Evolutionary conservation across 495 filamentous ascomycete genomes (phyloP).

Genomic region (Immersiella caudata): DNA sequence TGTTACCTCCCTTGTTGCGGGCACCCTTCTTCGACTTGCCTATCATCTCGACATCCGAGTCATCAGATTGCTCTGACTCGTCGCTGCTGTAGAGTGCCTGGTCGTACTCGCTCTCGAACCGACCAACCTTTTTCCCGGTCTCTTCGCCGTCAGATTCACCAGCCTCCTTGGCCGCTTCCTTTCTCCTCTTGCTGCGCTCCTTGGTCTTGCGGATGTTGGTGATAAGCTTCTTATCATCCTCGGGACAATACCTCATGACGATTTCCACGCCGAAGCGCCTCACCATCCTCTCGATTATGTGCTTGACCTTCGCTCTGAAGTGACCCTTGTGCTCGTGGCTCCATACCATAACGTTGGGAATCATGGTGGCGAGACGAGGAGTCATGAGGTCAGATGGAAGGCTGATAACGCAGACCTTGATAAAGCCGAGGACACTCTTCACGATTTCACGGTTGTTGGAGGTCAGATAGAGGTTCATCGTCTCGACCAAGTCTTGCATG

Average conservation of each 20-base stretch:
- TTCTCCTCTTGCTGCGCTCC: conserved; percentile 83
- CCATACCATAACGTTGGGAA: conserved; percentile 93
- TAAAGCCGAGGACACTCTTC: conserved; percentile 86
- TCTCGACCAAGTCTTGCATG: conserved; percentile 79
- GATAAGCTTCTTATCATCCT: conserved; percentile 86
- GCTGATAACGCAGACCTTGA: conserved; percentile 91
- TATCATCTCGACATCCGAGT: conserved; percentile 63
- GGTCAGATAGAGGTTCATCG: conserved; percentile 91
- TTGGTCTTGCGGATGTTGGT: conserved; percentile 91
- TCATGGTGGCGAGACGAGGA: conserved; percentile 69
- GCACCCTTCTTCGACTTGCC: conserved; percentile 53
- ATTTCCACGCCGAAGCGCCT: conserved; percentile 81
- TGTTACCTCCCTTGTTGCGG: conserved; percentile 61
- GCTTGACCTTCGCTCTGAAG: conserved; percentile 94
- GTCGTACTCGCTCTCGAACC: conserved; percentile 90
- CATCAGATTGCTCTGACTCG: conserved; percentile 56
- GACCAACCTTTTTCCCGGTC: conserved; percentile 55
- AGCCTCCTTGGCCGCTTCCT: conserved; percentile 63
- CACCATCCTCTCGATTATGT: conserved; percentile 91
- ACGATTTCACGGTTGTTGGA: conserved; percentile 97
- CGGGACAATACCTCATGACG: conserved; percentile 75
- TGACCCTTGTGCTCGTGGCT: conserved; percentile 96
- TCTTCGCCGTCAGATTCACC: conserved; percentile 52
- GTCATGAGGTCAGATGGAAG: conserved; percentile 75
- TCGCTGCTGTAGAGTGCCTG: conserved; percentile 89